Base-by-base conservation (phyloP, 2,329 filamentous ascomycete genomes). In the Zarea fungicola region DNA sequence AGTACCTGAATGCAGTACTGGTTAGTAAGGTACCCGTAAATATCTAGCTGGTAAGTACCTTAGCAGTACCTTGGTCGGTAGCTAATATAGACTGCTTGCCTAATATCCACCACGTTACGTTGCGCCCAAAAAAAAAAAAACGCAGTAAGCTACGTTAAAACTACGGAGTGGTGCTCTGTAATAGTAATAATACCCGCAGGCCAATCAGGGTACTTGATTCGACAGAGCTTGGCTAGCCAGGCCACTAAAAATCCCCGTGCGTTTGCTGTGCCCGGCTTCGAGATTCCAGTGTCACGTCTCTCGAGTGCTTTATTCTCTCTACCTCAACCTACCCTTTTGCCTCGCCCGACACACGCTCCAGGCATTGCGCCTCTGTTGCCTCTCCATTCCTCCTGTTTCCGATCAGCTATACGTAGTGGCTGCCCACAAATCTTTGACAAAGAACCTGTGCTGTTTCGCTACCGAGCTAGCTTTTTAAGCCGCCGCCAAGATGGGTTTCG, bases 401-500 rank as follows among this genome's bases (percentile, higher is more conserved):
- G 39, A 42, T 26, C 32, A 48, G 45, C 45, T 41, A 35, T 26
- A 31, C 9, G 23, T 23, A n/a, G 16, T 32, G 32, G 46, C 39
- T 42, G 13, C 34, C 46, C 22, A 32, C 16, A 37, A 37, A 25
- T 23, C 23, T 31, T 37, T 31, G 32, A 29, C 19, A 19, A 47
- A 29, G 13, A 8, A 48, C 34, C 34, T 9, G 8, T 9, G 18
- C 21, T 25, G 19, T 8, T 7, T 50, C 55, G 48, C 45, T 44
- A 39, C 22, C 37, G 31, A 50, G 41, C 52, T 26, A 42, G 11
- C 29, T 41, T 35, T 29, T 48, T 28, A 41, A 34, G 39, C 39
- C 32, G 54, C 58, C 60, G 66, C 68, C 71, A 78, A 70, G 78
- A 96, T 96, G 91, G 87, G 89, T 71, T 87, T 88, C 66, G 84